Percentiles rank a stretch among this genome's conserved stretches.
Evolutionary conservation across 176 grass and related monocot species (phyloP).

Genomic region (Thalia dealbata): DNA sequence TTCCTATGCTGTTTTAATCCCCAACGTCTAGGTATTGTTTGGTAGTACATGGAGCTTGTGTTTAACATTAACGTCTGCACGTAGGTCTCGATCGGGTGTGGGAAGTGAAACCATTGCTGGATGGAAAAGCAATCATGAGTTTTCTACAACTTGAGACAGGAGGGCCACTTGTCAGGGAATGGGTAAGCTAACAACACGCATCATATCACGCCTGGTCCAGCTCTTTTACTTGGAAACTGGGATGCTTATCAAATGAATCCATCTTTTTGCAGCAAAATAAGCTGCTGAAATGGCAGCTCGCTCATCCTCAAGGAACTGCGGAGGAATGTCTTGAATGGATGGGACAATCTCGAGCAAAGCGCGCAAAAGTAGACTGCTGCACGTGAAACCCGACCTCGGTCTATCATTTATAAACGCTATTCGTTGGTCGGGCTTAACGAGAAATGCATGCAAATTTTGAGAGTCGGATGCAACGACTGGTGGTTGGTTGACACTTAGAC

Average conservation of each 20-base stretch:
- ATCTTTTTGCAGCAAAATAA: constrained; percentile 62
- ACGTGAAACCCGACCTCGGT: constrained; percentile 3
- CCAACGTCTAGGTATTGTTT: not conserved
- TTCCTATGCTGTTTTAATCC: too few relatives aligned
- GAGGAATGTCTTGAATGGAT: constrained; percentile 90
- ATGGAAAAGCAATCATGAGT: constrained; percentile 82
- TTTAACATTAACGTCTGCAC: not conserved
- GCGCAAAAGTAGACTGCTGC: constrained; percentile 48
- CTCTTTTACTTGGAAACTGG: not conserved
- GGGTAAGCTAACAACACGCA: constrained; percentile 35
- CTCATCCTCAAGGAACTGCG: constrained; percentile 46
- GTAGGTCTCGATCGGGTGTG: constrained; percentile 74
- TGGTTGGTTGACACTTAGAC: not conserved
- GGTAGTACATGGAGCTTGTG: not conserved
- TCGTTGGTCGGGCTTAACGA: not conserved
- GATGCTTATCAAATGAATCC: constrained; percentile 2
- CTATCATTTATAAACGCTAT: not conserved
- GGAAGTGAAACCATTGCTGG: constrained; percentile 68
- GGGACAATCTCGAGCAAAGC: constrained; percentile 68
- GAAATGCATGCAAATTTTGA: too few relatives aligned
- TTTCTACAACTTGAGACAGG: constrained; percentile 71
- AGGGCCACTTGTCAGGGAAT: constrained; percentile 66
- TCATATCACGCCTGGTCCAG: not conserved
- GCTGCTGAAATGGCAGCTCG: constrained; percentile 83
- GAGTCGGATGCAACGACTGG: too few relatives aligned